A percentile compares a stretch with the other conserved stretches of the same genome.
Conservation (phyloP, 2,329 filamentous ascomycete genomes). For the Fusarium sp. region DNA sequence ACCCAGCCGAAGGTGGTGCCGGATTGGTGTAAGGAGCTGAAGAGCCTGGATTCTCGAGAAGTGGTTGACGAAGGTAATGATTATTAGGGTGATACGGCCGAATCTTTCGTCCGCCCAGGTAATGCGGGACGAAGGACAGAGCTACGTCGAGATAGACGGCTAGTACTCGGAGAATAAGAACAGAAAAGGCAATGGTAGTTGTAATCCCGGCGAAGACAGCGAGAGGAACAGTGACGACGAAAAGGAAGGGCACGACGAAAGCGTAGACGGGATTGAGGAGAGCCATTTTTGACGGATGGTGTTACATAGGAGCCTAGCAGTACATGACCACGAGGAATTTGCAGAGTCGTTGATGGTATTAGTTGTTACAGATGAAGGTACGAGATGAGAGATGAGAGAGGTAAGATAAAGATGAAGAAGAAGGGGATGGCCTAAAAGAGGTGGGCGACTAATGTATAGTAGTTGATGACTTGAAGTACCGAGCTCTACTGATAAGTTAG, state of each 20-base stretch:
- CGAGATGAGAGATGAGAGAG: not conserved
- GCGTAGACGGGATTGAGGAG: slow-evolving; percentile 66
- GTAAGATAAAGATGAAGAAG: not conserved
- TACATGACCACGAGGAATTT: slow-evolving; percentile 36
- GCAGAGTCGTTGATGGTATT: slow-evolving; percentile 13
- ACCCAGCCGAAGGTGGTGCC: slow-evolving; percentile 31
- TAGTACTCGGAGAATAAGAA: slow-evolving; percentile 70
- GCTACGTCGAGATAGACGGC: slow-evolving; percentile 74
- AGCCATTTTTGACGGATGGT: slow-evolving; percentile 55
- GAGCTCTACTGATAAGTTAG: slow-evolving; percentile 6
- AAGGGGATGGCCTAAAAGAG: slow-evolving; percentile 1
- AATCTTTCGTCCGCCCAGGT: slow-evolving; percentile 58
- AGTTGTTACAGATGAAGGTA: slow-evolving; percentile 1
- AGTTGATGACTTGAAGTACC: slow-evolving; percentile 20
- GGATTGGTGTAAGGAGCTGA: slow-evolving; percentile 12
- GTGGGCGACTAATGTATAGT: slow-evolving; percentile 6
- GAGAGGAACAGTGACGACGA: slow-evolving; percentile 72
- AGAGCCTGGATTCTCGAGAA: slow-evolving; percentile 20
- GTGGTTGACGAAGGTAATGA: slow-evolving; percentile 30
- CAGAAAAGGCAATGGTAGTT: slow-evolving; percentile 69
- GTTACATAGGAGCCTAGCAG: slow-evolving; percentile 33
- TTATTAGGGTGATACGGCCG: slow-evolving; percentile 46
- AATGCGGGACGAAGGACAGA: slow-evolving; percentile 67
- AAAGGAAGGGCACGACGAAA: slow-evolving; percentile 71
- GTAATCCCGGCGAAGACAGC: slow-evolving; percentile 73